A percentile compares a stretch with the other conserved stretches of the same genome.
Evolutionary conservation across 306 rosid species (phyloP).

Genomic region (Citrullus amarus): DNA sequence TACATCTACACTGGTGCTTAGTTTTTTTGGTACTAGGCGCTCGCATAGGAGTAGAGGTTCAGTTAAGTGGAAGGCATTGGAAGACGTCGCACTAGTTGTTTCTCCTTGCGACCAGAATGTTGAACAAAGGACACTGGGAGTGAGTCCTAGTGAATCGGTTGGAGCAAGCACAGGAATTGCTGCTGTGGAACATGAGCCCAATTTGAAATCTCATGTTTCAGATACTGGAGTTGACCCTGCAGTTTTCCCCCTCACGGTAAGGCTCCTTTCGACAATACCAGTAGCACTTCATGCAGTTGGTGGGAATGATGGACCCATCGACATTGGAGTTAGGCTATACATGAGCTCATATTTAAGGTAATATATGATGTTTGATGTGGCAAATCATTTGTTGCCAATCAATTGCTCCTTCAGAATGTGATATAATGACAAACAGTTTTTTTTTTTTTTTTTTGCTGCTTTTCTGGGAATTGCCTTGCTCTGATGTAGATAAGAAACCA

Average conservation of each 20-base stretch:
- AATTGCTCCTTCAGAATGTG: neutral
- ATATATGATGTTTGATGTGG: constrained; percentile 6
- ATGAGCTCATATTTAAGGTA: constrained; percentile 56
- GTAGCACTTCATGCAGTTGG: constrained; percentile 77
- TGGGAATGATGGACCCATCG: constrained; percentile 74
- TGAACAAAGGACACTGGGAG: constrained; percentile 15
- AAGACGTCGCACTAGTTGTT: constrained; percentile 44
- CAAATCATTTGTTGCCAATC: neutral
- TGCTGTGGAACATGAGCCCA: constrained; percentile 2
- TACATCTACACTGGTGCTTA: constrained; percentile 76
- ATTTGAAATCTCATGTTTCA: constrained; percentile 6
- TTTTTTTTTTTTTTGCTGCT: neutral
- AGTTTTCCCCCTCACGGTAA: constrained; percentile 56
- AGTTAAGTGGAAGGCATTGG: constrained; percentile 55
- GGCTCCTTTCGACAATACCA: constrained; percentile 53
- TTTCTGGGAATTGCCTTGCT: constrained; percentile 2
- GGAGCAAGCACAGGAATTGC: constrained; percentile 12
- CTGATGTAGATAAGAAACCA: constrained; percentile 7
- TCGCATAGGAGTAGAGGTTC: constrained; percentile 33
- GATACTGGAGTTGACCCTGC: constrained; percentile 37
- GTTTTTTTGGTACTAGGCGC: constrained; percentile 33
- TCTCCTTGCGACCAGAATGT: constrained; percentile 37
- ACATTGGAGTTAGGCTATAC: constrained; percentile 66
- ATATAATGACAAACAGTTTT: neutral
- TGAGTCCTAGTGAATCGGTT: constrained; percentile 7